These are phyloP conservation scores for Asterionellopsis glacialis DNA, from an alignment of 108 stramenopile species.

Conservation along the genomic window DNA sequence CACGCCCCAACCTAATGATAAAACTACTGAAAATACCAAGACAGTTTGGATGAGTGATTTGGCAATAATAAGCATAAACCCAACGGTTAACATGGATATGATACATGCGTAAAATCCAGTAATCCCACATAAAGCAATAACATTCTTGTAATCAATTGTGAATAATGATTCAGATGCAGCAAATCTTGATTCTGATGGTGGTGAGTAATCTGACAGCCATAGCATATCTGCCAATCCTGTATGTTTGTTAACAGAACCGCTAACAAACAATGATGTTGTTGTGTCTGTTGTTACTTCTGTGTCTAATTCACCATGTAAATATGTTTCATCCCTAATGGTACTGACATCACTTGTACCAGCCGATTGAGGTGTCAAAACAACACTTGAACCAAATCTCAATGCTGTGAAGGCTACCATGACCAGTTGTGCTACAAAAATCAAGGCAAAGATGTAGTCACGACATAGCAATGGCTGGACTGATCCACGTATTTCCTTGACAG, in stretches of 20 bases:
- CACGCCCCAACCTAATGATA: constrained; percentile 30
- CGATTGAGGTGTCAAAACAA: background rate
- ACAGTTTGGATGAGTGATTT: constrained; percentile 39
- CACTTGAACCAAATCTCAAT: background rate
- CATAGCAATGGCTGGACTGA: constrained; percentile 30
- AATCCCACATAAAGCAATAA: constrained; percentile 20
- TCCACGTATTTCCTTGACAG: constrained; percentile 25
- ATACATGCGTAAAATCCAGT: constrained; percentile 33
- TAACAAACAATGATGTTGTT: too few species aligned
- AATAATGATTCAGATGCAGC: constrained; percentile 8
- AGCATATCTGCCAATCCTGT: too few species aligned
- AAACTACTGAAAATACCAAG: constrained; percentile 28
- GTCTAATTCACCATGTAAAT: too few species aligned
- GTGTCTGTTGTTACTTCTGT: too few species aligned
- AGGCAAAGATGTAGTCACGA: constrained; percentile 49
- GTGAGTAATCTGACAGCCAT: too few species aligned
- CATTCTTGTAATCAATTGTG: constrained; percentile 39
- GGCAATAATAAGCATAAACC: constrained; percentile 41
- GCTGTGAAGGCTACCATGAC: constrained; percentile 4
- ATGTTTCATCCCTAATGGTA: too few species aligned
- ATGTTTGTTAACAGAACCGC: too few species aligned
- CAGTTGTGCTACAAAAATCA: constrained; percentile 38
- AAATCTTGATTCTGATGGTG: background rate
- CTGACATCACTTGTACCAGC: too few species aligned
- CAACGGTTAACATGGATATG: constrained; percentile 26